A percentile compares a stretch with the other conserved stretches of the same genome.
These are phyloP conservation scores for Trichoderma virens DNA, from an alignment of 495 filamentous ascomycete species.

Conservation along the genomic window DNA sequence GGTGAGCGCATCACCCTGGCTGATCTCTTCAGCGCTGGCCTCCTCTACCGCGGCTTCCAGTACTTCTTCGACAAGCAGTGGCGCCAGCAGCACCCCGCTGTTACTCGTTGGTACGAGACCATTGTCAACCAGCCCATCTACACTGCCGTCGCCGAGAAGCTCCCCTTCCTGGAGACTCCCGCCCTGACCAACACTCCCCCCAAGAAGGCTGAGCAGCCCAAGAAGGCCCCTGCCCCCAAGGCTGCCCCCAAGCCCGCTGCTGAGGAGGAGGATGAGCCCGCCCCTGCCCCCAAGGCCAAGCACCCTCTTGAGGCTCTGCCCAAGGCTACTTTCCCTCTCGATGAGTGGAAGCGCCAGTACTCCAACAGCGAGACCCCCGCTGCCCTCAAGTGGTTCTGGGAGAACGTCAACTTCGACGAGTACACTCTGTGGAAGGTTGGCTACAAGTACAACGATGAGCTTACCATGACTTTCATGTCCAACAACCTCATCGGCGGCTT, in stretches of 20 bases:
- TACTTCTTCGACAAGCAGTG: conserved; percentile 83
- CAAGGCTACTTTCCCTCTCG: conserved; percentile 70
- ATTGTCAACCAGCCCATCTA: conserved; percentile 87
- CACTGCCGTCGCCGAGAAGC: conserved; percentile 64
- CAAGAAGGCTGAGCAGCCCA: conserved; percentile 67
- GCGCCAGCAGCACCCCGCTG: conserved; percentile 70
- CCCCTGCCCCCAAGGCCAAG: conserved; percentile 85
- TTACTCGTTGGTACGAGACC: conserved; percentile 90
- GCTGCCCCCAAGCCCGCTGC: conserved; percentile 48
- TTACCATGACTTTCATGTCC: conserved; percentile 95
- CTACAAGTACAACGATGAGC: conserved; percentile 98
- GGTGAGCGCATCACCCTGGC: conserved; percentile 95
- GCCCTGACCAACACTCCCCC: conserved; percentile 79
- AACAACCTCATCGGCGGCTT: conserved; percentile 96
- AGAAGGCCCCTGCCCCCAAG: conserved; percentile 53
- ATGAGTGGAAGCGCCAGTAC: conserved; percentile 98
- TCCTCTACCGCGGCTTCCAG: conserved; percentile 79
- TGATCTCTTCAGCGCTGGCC: conserved; percentile 73
- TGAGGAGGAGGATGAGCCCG: conserved; percentile 64
- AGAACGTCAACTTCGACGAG: conserved; percentile 84
- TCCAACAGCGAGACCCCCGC: conserved; percentile 89
- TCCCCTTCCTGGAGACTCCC: conserved; percentile 70
- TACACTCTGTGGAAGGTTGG: conserved; percentile 87
- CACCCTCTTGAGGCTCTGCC: conserved; percentile 87
- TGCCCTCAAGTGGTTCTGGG: conserved; percentile 97